Evolutionary conservation across 2,329 filamentous ascomycete species (phyloP), one percentile per base, ranked within the genome.

Genomic region (Nigrospora sphaerica): DNA sequence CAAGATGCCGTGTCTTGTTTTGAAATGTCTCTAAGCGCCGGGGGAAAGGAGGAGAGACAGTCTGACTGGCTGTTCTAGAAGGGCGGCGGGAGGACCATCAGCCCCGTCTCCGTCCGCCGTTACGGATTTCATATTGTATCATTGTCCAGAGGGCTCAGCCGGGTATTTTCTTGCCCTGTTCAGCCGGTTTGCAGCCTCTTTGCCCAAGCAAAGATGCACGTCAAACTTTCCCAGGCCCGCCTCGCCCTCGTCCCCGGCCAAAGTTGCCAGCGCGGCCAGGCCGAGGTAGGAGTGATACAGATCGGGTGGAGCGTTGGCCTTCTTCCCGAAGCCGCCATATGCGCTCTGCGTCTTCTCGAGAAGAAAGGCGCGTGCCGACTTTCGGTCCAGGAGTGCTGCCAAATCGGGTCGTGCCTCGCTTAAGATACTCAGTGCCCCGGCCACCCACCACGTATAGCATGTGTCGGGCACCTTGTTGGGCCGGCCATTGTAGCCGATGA

Each of bases 401-500:
- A 76, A 66, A 31, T 76, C 73, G 12, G 87, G 69, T 55, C 86
- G 79, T 72, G 84, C 51, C 3, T 36, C n/a, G 2, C 49, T 52
- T 5, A 62, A 47, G 35, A 75, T 71, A 44, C 61, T 56, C 1
- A 80, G 61, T 1, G 89, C 81, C 2, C 81, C 89, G 4, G 77
- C 76, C 1, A 88, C 88, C 93, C 93, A 98, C 74, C 92, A 98
- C 18, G 82, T 85, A 65, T 98, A 98, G 68, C 93, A 98, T 1
- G 93, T 97, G 66, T 98, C 93, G 11, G 88, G 86, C 41, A 84
- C 77, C 65, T 98, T 98, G 70, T 95, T 96, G 62, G 81, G 83
- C 42, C 93, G 82, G 23, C 93, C 93, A 58, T 95, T 95, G 68
- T 95, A 90, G 11, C 91, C 93, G 2, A 69, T 65, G 16, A 56